Evolutionary conservation across 305 asterid species (phyloP), one percentile per base, ranked within the genome.

Genomic region (Solanum chacoense): DNA sequence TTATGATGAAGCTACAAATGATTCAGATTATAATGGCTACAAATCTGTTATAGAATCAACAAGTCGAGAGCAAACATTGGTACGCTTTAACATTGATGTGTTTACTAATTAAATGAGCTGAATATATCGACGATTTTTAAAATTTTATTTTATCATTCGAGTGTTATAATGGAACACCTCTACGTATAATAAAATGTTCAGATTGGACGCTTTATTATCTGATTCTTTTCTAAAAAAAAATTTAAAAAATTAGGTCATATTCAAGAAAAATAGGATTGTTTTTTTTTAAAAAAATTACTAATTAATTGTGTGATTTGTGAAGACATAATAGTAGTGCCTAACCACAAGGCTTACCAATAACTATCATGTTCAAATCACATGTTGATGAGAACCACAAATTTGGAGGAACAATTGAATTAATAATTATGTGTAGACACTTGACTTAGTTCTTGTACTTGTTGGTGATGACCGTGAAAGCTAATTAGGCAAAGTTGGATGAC

Each of bases 11-110:
- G 90, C 92, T 6, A 87, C 90, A 22, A 92, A 90, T 37, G 94
- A 93, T 90, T 91, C 90, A 18, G 84, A 92, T 26, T 92, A 90
- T 36, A 88, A 74, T 12, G 91, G 94, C 45, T 93, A 93, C 85
- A 92, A 92, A 92, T 81, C 93, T 40, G 94, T 87, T 18, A n/a
- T 93, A 1, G 94, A 93, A 85, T 93, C 95, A 5, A 87, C 90
- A 74, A 87, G 85, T 24, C 80, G 89, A 87, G 94, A 92, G 40
- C 89, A 92, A n/a, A 80, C 94, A 32, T 24, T 93, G 94, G 95
- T 93, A 42, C 24, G 50, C 0, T 65, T 65, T n/a, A 65, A 65
- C 31, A 8, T 63, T 63, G 28, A 63, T n/a, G 7, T 63, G 72
- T 4, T 22, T 22, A 63, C 72, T 63, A 63, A 63, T 63, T 63